phyloP scores from a whole-genome alignment of 768 basidiomycete species.

The Jaapia argillacea region DNA sequence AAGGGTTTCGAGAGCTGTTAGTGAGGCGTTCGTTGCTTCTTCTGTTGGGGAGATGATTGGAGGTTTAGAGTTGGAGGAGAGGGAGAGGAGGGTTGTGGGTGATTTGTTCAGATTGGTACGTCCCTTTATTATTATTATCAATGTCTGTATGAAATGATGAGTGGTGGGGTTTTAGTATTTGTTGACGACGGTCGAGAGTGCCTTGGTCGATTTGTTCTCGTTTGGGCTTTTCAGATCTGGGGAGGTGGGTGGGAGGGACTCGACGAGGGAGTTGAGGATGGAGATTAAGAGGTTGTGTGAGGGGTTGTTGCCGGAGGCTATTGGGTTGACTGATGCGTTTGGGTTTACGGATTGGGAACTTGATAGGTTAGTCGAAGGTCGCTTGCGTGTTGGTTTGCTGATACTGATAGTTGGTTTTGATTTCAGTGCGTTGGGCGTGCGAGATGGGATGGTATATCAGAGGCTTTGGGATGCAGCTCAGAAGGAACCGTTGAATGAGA shows the following conservation, averaged over 20 bases:
- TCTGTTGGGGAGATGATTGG: constrained; percentile 41
- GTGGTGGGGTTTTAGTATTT: constrained; percentile 36
- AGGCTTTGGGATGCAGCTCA: constrained; percentile 51
- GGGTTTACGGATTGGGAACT: constrained; percentile 70
- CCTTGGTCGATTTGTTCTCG: constrained; percentile 49
- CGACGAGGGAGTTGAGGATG: constrained; percentile 37
- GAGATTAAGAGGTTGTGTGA: constrained; percentile 38
- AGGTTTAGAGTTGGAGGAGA: constrained; percentile 14
- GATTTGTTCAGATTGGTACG: constrained; percentile 37
- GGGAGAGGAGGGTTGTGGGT: constrained; percentile 12
- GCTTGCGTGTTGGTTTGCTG: too few species aligned
- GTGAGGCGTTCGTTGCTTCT: constrained; percentile 58
- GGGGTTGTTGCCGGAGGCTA: constrained; percentile 49
- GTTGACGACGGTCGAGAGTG: constrained; percentile 43
- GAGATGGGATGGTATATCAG: constrained; percentile 58
- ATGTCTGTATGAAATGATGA: constrained; percentile 1
- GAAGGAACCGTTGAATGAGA: constrained; percentile 47
- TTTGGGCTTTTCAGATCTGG: constrained; percentile 39
- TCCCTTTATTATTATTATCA: background rate
- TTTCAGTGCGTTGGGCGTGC: constrained; percentile 51
- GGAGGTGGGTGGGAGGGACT: too few species aligned
- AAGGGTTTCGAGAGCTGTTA: constrained; percentile 50
- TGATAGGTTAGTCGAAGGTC: constrained; percentile 38
- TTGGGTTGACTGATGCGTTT: constrained; percentile 65
- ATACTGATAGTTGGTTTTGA: too few species aligned